Conservation (phyloP, 2,329 filamentous ascomycete species). For the Peltaster fructicola region DNA sequence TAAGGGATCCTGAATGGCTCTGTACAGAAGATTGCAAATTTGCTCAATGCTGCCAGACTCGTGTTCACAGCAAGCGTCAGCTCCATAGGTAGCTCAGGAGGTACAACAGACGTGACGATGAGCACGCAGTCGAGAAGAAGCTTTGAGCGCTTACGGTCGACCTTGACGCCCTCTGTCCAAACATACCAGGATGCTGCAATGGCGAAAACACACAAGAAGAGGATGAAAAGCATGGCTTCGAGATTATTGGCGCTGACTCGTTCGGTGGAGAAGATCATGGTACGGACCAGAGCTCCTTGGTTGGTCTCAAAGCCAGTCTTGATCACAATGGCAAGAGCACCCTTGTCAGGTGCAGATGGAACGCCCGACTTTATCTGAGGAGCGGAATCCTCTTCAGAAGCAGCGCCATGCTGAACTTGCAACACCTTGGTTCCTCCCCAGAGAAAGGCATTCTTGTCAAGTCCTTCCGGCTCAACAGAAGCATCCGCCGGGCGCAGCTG, state of each 20-base stretch:
- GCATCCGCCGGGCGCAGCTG: slow-evolving; percentile 75
- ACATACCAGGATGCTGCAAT: slow-evolving; percentile 98
- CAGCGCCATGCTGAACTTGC: slow-evolving; percentile 76
- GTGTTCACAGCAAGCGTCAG: slow-evolving; percentile 95
- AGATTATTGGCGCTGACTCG: slow-evolving; percentile 96
- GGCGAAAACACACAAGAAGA: slow-evolving; percentile 91
- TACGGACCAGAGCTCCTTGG: slow-evolving; percentile 89
- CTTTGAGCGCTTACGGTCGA: slow-evolving; percentile 93
- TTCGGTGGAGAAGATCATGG: slow-evolving; percentile 99
- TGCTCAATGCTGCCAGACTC: slow-evolving; percentile 81
- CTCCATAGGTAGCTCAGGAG: slow-evolving; percentile 97
- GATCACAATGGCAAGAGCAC: slow-evolving; percentile 80
- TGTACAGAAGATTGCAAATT: slow-evolving; percentile 94
- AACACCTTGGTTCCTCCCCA: slow-evolving; percentile 96
- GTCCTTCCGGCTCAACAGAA: slow-evolving; percentile 63
- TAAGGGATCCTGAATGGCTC: slow-evolving; percentile 97
- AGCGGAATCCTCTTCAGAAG: slow-evolving; percentile 49
- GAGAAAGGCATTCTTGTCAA: slow-evolving; percentile 93
- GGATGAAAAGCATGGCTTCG: slow-evolving; percentile 90
- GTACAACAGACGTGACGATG: slow-evolving; percentile 93
- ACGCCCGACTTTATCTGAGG: slow-evolving; percentile 60
- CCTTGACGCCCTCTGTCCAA: slow-evolving; percentile 87
- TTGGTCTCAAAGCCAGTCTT: slow-evolving; percentile 99
- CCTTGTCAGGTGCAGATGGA: slow-evolving; percentile 72
- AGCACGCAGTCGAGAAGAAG: slow-evolving; percentile 91